Evolutionary conservation across 768 basidiomycete species (phyloP).

Genomic region (Lactarius hengduanensis): DNA sequence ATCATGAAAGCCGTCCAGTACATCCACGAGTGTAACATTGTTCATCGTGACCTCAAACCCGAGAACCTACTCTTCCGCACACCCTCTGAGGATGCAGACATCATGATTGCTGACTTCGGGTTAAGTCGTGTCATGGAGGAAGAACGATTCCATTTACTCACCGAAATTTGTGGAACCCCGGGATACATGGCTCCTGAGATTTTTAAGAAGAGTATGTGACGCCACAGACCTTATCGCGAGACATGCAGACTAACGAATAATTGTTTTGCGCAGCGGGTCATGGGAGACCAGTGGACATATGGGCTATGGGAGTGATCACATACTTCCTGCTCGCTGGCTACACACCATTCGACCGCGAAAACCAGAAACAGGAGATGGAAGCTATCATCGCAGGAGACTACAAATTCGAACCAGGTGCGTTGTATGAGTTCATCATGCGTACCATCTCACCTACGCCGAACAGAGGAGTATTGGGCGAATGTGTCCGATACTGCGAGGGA

Average conservation of each 20-base stretch:
- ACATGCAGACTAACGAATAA: conserved; percentile 6
- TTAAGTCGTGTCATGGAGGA: conserved; percentile 89
- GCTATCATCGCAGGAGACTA: conserved; percentile 94
- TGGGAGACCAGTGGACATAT: conserved; percentile 90
- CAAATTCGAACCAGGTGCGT: conserved; percentile 74
- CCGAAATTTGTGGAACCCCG: conserved; percentile 94
- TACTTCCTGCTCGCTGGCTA: conserved; percentile 94
- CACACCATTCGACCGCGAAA: conserved; percentile 96
- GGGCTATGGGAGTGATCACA: conserved; percentile 98
- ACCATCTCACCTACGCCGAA: conserved; percentile 28
- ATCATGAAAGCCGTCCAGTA: conserved; percentile 87
- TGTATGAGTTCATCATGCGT: neutral
- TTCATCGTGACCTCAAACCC: conserved; percentile 96
- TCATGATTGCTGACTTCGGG: conserved; percentile 98
- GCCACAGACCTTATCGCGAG: neutral
- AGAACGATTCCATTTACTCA: conserved; percentile 81
- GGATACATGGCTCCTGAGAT: conserved; percentile 98
- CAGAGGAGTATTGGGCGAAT: conserved; percentile 80
- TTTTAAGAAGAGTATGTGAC: conserved; percentile 77
- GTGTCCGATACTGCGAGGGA: conserved; percentile 80
- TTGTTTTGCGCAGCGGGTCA: conserved; percentile 64
- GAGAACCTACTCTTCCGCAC: conserved; percentile 97
- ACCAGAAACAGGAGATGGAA: conserved; percentile 86
- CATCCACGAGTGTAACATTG: conserved; percentile 88
- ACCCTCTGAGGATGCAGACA: conserved; percentile 83